Evolutionary conservation across 148 eudicot species (phyloP).

Genomic region (Camellia granthamiana): DNA sequence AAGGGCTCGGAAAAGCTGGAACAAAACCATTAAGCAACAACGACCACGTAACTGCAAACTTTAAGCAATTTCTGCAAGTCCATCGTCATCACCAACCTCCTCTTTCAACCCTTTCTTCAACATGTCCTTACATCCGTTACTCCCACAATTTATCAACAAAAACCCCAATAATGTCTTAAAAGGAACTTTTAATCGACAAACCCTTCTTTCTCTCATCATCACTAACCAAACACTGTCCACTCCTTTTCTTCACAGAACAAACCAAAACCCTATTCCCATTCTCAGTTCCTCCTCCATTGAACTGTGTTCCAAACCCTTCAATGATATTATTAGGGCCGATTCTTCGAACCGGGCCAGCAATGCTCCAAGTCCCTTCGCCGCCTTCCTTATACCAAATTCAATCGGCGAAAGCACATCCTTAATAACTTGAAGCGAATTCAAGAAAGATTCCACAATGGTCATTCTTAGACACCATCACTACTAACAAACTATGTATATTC

Average conservation of each 20-base stretch:
- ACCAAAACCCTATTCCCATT: constrained; percentile 29
- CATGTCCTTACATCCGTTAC: constrained; percentile 32
- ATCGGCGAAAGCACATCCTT: constrained; percentile 68
- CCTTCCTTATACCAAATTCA: constrained; percentile 68
- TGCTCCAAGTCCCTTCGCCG: constrained; percentile 76
- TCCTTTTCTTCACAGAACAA: constrained; percentile 32
- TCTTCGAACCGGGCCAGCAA: constrained; percentile 55
- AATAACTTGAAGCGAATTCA: constrained; percentile 62
- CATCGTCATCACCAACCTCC: constrained; percentile 42
- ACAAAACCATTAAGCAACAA: constrained; percentile 60
- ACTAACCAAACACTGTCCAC: constrained; percentile 20
- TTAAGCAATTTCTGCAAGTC: constrained; percentile 65
- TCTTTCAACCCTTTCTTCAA: constrained; percentile 37
- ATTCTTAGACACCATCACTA: constrained; percentile 59
- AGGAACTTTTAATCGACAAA: constrained; percentile 50
- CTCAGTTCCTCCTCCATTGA: constrained; percentile 16
- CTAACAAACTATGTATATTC: background rate
- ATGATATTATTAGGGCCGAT: constrained; percentile 19
- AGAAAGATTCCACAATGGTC: constrained; percentile 66
- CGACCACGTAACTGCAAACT: constrained; percentile 74
- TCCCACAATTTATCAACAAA: constrained; percentile 35
- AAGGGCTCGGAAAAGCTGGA: constrained; percentile 60
- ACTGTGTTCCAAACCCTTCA: constrained; percentile 27
- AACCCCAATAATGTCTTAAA: constrained; percentile 54
- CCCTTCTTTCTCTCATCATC: constrained; percentile 71